Base-by-base conservation (phyloP, 1,284 basidiomycete species). In the Apiotrichum gamsii region DNA sequence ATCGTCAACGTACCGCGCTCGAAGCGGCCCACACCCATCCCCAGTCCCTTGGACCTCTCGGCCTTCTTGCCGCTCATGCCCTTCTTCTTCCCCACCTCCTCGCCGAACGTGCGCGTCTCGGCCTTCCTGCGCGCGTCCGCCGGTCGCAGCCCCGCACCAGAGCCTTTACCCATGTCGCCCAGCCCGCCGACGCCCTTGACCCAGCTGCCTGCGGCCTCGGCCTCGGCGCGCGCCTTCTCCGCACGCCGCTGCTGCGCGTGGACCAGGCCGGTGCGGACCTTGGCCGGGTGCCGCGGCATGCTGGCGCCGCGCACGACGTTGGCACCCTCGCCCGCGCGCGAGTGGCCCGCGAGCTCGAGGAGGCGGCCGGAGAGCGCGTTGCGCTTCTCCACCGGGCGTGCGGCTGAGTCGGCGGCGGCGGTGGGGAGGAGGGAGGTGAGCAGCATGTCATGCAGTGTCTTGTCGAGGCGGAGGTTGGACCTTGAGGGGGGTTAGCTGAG, bases 361-460 rank as follows among this genome's bases (percentile, higher is more conserved):
- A 73, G 48, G 16, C 71, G 61, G 4, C 62, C 61, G 2, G 49
- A 48, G 20, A 72, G 57, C 5, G 64, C 64, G 24, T 69, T 67
- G 11, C 68, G 62, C 47, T 73, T 73, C 18, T 73, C 70, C 16
- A 67, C 62, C 3, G 71, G 69, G 3, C 65, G 59, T 5, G 57
- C 51, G 3, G 62, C 61, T 8, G 42, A 39, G 29, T 57, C 52
- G 15, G 59, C 39, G 1, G 57, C 43, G 0, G 62, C 51, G 4
- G 47, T 39, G 3, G 72, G 66, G 1, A 74, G 53, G 13, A 74
- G 61, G 13, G 56, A 62, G 13, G 58, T 72, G 39, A 70, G 58
- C n/a, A 74, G 61, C 57, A 74, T 64, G 38, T 60, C 51, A 41
- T 74, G 72, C 9, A 74, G 58, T 9, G 69, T 64, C 51, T 72